Percentiles rank a stretch among this genome's conserved stretches.
These are phyloP conservation scores for Clathrospora elynae DNA, from an alignment of 2,329 filamentous ascomycete genomes.

Conservation along the genomic window DNA sequence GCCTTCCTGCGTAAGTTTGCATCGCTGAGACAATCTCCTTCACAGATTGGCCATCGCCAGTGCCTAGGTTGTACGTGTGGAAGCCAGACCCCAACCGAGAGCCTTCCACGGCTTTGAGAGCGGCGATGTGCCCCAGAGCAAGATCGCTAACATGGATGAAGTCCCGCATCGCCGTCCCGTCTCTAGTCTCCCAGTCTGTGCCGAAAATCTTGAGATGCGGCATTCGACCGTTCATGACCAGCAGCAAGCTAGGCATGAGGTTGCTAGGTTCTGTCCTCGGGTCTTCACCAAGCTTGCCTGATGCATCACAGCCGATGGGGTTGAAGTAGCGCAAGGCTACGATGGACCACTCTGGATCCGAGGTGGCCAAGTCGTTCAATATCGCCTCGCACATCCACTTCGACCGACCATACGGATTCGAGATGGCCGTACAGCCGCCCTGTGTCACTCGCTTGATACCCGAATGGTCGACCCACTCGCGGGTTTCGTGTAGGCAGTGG, in stretches of 20 bases:
- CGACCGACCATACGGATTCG: slow-evolving; percentile 66
- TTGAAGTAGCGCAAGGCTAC: slow-evolving; percentile 67
- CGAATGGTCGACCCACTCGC: slow-evolving; percentile 1
- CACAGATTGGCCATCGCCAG: slow-evolving; percentile 41
- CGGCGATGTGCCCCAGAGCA: slow-evolving; percentile 64
- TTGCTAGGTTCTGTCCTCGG: slow-evolving; percentile 64
- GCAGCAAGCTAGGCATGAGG: slow-evolving; percentile 64
- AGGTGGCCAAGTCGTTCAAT: slow-evolving; percentile 61
- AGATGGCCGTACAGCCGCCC: slow-evolving; percentile 46
- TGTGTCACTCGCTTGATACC: slow-evolving; percentile 5
- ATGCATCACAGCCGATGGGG: slow-evolving; percentile 65
- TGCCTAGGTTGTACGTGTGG: slow-evolving; percentile 44
- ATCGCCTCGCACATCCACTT: slow-evolving; percentile 70
- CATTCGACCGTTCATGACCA: slow-evolving; percentile 60
- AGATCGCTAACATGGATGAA: slow-evolving; percentile 69
- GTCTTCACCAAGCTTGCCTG: slow-evolving; percentile 65
- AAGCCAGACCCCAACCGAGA: slow-evolving; percentile 25
- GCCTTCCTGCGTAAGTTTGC: slow-evolving; percentile 31
- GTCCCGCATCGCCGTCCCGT: slow-evolving; percentile 67
- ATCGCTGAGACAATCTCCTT: slow-evolving; percentile 41
- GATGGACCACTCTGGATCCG: slow-evolving; percentile 65
- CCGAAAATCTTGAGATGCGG: slow-evolving; percentile 62
- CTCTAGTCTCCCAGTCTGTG: slow-evolving; percentile 64
- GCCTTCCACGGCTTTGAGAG: slow-evolving; percentile 45
- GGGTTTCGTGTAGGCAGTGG: slow-evolving; percentile 52